These are phyloP conservation scores for Linum lewisii DNA, from an alignment of 345 rosid species.

Conservation along the genomic window DNA sequence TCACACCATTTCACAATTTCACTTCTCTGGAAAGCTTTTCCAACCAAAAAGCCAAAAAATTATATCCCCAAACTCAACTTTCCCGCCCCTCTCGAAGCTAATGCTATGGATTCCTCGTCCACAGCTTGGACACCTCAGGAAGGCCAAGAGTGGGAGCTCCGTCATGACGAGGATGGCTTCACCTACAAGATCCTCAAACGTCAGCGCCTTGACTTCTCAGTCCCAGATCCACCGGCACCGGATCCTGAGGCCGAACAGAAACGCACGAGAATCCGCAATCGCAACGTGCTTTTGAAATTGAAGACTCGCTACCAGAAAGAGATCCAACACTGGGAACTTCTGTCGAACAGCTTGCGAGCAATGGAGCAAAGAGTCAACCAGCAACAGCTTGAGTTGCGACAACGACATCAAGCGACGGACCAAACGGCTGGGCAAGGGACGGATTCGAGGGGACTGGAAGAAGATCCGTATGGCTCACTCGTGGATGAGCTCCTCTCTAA, in stretches of 20 bases:
- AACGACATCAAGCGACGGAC: constrained; percentile 8
- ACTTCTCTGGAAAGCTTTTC: too few species aligned
- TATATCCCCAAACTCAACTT: constrained; percentile 2
- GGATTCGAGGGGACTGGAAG: constrained; percentile 8
- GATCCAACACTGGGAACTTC: constrained; percentile 50
- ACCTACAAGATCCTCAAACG: constrained; percentile 54
- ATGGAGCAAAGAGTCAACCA: constrained; percentile 35
- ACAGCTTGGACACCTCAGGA: constrained; percentile 1
- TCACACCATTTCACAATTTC: too few species aligned
- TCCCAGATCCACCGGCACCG: constrained; percentile 13
- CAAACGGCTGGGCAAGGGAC: constrained; percentile 15
- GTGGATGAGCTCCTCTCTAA: constrained; percentile 46
- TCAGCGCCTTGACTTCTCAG: constrained; percentile 26
- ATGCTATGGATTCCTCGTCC: constrained; percentile 6
- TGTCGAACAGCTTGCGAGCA: constrained; percentile 43
- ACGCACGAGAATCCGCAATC: constrained; percentile 36
- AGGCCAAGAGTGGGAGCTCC: constrained; percentile 55
- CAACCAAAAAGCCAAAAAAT: too few species aligned
- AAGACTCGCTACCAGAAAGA: constrained; percentile 46
- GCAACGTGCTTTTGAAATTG: constrained; percentile 37
- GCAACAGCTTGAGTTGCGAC: constrained; percentile 13
- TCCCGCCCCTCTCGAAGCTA: constrained; percentile 1
- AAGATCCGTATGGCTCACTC: constrained; percentile 18
- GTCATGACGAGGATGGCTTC: constrained; percentile 66
- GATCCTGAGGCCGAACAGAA: constrained; percentile 37